A percentile compares a stretch with the other conserved stretches of the same genome.
Conservation (phyloP, 805 yeast species). For the Soucietia sequanensis region DNA sequence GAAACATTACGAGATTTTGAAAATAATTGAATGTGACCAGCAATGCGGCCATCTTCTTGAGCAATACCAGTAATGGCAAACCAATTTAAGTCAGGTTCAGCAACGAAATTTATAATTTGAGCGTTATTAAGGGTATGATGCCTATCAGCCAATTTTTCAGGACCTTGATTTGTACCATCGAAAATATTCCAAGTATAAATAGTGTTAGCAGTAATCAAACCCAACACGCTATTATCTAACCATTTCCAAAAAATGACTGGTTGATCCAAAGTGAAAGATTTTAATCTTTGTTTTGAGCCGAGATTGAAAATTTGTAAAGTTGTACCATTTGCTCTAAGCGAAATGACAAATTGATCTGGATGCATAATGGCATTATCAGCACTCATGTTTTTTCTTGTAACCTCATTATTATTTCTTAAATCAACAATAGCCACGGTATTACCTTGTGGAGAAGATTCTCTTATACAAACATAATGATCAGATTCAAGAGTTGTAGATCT, state of each 20-base stretch:
- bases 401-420: conserved; percentile 70
- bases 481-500: conserved; percentile 93
- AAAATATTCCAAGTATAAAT: conserved; percentile 81
- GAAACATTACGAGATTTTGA: conserved; percentile 88
- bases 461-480: conserved; percentile 81
- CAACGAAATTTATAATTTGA: conserved; percentile 88
- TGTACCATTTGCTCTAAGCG: conserved; percentile 94
- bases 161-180: conserved; percentile 78
- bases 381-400: conserved; percentile 88
- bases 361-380: conserved; percentile 98
- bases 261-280: conserved; percentile 80
- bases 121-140: conserved; percentile 75
- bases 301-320: conserved; percentile 93
- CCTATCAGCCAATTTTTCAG: conserved; percentile 75
- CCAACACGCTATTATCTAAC: conserved; percentile 71
- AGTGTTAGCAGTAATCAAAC: conserved; percentile 76
- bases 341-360: conserved; percentile 83
- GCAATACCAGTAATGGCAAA: conserved; percentile 93
- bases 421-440: conserved; percentile 95
- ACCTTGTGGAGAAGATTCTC: conserved; percentile 61
- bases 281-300: conserved; percentile 81
- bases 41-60: conserved; percentile 90
- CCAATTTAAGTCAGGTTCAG: conserved; percentile 83
- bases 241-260: conserved; percentile 96
- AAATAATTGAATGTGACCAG: conserved; percentile 92